These are phyloP conservation scores for Purpureocillium lavendulum DNA, from an alignment of 2,329 filamentous ascomycete genomes.

Conservation along the genomic window DNA sequence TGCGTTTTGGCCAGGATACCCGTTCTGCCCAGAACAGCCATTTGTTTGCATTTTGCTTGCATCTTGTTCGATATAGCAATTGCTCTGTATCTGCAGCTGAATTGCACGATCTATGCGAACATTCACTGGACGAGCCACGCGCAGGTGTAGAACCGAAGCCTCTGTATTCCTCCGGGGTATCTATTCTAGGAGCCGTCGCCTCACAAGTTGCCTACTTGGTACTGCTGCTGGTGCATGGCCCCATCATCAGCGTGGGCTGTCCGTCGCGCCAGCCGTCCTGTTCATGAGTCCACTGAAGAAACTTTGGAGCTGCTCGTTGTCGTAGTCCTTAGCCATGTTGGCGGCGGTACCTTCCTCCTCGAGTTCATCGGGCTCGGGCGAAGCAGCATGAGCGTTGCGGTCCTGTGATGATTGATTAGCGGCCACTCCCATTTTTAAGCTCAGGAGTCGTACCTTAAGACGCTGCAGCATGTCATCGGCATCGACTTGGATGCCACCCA, in stretches of 20 bases:
- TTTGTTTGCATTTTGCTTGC: constrained; percentile 1
- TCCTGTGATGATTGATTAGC: constrained; percentile 32
- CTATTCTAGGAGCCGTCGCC: constrained; percentile 21
- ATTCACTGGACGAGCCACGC: too few species aligned
- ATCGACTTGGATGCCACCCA: constrained; percentile 94
- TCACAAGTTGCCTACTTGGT: too few species aligned
- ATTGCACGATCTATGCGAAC: too few species aligned
- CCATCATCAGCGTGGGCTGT: constrained; percentile 10
- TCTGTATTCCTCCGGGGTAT: constrained; percentile 25
- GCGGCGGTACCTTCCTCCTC: constrained; percentile 26
- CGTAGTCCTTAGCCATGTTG: constrained; percentile 33
- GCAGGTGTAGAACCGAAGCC: too few species aligned
- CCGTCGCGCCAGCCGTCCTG: constrained; percentile 27
- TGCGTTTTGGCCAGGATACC: too few species aligned
- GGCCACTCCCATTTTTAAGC: neutral
- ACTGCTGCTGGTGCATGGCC: too few species aligned
- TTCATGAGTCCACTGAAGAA: constrained; percentile 56
- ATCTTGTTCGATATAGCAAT: neutral
- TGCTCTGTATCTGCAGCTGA: too few species aligned
- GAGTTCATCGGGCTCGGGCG: constrained; percentile 32
- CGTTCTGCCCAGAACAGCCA: too few species aligned
- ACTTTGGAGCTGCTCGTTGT: constrained; percentile 49
- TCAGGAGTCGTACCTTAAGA: constrained; percentile 54
- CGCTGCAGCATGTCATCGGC: constrained; percentile 87
- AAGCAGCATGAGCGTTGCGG: constrained; percentile 44